Percentiles rank a stretch among this genome's conserved stretches.
Conservation (phyloP, 2,329 filamentous ascomycete species). For the Penicillium sp. region DNA sequence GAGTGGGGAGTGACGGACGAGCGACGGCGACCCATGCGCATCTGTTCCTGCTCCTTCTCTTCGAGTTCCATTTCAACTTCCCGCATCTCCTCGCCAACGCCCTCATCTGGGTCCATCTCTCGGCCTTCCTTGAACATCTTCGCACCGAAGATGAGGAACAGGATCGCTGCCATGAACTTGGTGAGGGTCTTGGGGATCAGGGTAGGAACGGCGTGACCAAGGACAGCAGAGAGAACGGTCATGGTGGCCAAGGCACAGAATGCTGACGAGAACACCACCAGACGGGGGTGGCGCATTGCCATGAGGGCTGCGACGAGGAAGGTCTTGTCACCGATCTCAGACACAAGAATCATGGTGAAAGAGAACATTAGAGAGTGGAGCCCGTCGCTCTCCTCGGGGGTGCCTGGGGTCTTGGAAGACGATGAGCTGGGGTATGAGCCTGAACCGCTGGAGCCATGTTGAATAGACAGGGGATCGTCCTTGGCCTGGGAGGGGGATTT, state of each 20-base stretch:
- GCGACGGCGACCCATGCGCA: slow-evolving; percentile 64
- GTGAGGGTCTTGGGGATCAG: slow-evolving; percentile 89
- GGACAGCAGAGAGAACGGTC: slow-evolving; percentile 89
- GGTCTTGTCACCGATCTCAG: slow-evolving; percentile 97
- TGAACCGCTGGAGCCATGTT: slow-evolving; percentile 25
- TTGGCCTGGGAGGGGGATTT: slow-evolving; percentile 52
- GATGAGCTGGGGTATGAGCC: slow-evolving; percentile 31
- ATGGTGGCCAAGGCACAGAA: slow-evolving; percentile 88
- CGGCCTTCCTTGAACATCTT: slow-evolving; percentile 84
- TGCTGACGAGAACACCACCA: slow-evolving; percentile 94
- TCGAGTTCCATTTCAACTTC: slow-evolving; percentile 93
- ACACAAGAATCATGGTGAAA: slow-evolving; percentile 95
- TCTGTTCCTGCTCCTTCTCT: slow-evolving; percentile 80
- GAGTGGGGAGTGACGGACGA: slow-evolving; percentile 72
- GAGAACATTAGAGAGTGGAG: slow-evolving; percentile 88
- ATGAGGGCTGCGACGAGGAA: slow-evolving; percentile 96
- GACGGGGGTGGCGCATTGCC: slow-evolving; percentile 96
- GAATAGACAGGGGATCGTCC: slow-evolving; percentile 32
- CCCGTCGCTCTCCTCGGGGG: slow-evolving; percentile 64
- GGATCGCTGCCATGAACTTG: slow-evolving; percentile 75
- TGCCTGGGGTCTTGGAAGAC: slow-evolving; percentile 32
- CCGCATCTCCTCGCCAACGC: slow-evolving; percentile 94
- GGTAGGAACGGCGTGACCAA: slow-evolving; percentile 88
- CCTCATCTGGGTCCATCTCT: slow-evolving; percentile 84
- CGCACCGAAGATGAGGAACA: slow-evolving; percentile 88